phyloP scores from a whole-genome alignment of 345 rosid species.

The Orychophragmus violaceus region DNA sequence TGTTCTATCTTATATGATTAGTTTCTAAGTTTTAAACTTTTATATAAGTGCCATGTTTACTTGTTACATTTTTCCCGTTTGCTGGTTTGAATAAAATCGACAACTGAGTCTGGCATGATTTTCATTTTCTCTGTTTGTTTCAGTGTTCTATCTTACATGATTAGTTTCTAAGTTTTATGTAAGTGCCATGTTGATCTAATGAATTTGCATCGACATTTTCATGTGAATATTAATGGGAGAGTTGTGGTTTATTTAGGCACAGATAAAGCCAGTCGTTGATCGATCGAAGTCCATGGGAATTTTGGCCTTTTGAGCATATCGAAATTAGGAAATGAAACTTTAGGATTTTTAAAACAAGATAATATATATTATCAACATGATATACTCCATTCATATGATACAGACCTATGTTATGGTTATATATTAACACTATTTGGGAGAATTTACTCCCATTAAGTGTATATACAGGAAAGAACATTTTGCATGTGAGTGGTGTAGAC shows the following conservation, averaged over 20 bases:
- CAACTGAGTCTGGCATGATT: neutral
- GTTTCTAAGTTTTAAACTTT: neutral
- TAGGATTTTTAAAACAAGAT: neutral
- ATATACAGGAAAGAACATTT: constrained; percentile 1
- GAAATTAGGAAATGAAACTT: neutral
- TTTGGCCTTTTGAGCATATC: neutral
- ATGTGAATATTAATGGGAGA: too few relatives aligned
- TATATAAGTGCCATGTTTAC: neutral
- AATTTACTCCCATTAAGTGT: neutral
- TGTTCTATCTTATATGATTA: neutral
- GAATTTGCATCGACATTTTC: too few relatives aligned
- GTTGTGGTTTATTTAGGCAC: too few relatives aligned
- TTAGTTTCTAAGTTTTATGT: neutral
- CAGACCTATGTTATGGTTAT: too few relatives aligned
- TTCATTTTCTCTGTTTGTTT: neutral
- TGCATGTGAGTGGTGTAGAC: constrained; percentile 25
- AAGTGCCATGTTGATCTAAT: neutral
- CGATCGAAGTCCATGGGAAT: too few relatives aligned
- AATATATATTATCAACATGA: neutral
- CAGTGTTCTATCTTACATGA: neutral
- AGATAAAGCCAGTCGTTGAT: too few relatives aligned
- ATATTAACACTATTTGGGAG: neutral
- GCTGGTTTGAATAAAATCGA: constrained; percentile 15
- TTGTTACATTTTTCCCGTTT: constrained; percentile 5
- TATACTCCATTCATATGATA: constrained; percentile 1